Evolutionary conservation across 106 monocot genomes (phyloP), one percentile per base, ranked within the genome.

Genomic region (Apostasia shenzhenica): DNA sequence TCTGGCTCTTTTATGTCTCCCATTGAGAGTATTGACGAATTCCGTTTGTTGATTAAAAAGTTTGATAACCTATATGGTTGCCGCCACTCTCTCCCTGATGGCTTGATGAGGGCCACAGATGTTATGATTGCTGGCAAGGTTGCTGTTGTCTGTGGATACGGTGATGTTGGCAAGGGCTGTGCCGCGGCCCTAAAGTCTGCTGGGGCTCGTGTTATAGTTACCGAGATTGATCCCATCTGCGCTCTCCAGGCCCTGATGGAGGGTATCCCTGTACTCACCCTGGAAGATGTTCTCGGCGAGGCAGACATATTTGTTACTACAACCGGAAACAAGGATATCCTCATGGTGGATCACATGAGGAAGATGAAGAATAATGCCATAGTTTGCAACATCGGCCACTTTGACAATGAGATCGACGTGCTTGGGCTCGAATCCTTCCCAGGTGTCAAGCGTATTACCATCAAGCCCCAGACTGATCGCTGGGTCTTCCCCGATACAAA

Each of bases 361-460:
- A 82, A 82, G 73, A 82, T 82, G 81, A 82, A 82, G 77, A 82
- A 77, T 73, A 82, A 82, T 43, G 77, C 81, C 47, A 82, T 82
- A 2, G 73, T 77, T 45, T 77, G 77, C 81, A 82, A 82, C 81
- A 82, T 82, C 39, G 77, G 81, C 41, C 77, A 77, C 66, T 82
- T 77, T 37, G 77, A 81, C 68, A 77, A 81, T 39, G 77, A 81
- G 72, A 81, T 81, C 61, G 81, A 81, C 65, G 77, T 82, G 77
- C 59, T 39, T 3, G 77, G 81, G 9, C 64, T 82, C 3, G 77
- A 82, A 51, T 70, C 57, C 14, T 73, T 51, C 46, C 77, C 73
- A 1, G 73, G 77, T 7, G 37, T 82, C 66, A 63, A 73, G 63
- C 69, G 69, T 48, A 77, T 77, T 50, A 77, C 77, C 59, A 82